Conservation (phyloP, 2,329 filamentous ascomycete genomes). For the Hypoxylon sp. region DNA sequence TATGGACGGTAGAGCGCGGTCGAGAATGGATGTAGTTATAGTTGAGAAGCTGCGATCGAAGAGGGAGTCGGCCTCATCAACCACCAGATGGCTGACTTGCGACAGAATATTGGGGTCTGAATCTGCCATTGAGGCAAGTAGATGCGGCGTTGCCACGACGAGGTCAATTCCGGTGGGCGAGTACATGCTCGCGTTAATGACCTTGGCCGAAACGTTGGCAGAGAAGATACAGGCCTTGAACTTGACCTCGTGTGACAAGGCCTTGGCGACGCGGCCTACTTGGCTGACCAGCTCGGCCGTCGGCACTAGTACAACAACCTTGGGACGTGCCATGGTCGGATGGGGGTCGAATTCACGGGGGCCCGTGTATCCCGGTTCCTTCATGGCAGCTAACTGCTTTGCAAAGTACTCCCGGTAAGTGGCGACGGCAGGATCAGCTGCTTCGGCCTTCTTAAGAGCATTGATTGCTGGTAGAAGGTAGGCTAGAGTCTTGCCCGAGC, state of each 20-base stretch:
- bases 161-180: slow-evolving; percentile 82
- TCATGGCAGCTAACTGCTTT: slow-evolving; percentile 64
- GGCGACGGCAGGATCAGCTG: slow-evolving; percentile 64
- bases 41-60: slow-evolving; percentile 92
- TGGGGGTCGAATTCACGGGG: slow-evolving; percentile 74
- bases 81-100: slow-evolving; percentile 85
- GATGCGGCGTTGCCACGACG: slow-evolving; percentile 85
- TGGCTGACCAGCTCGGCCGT: slow-evolving; percentile 92
- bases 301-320: slow-evolving; percentile 86
- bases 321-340: slow-evolving; percentile 79
- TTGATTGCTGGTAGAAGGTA: slow-evolving; percentile 88
- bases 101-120: slow-evolving; percentile 91
- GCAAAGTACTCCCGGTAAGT: slow-evolving; percentile 64
- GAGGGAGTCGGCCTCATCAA: slow-evolving; percentile 96
- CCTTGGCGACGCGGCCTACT: slow-evolving; percentile 81
- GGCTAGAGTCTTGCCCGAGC: slow-evolving; percentile 94
- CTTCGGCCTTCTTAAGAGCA: slow-evolving; percentile 80
- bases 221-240: slow-evolving; percentile 86
- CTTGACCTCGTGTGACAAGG: slow-evolving; percentile 83
- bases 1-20: slow-evolving; percentile 80
- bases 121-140: slow-evolving; percentile 86
- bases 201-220: slow-evolving; percentile 74
- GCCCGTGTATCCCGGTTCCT: slow-evolving; percentile 61
- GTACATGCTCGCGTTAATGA: slow-evolving; percentile 88
- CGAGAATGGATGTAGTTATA: slow-evolving; percentile 82